Base-by-base conservation (phyloP, 2,329 filamentous ascomycete species). In the Sporothrix phasma region DNA sequence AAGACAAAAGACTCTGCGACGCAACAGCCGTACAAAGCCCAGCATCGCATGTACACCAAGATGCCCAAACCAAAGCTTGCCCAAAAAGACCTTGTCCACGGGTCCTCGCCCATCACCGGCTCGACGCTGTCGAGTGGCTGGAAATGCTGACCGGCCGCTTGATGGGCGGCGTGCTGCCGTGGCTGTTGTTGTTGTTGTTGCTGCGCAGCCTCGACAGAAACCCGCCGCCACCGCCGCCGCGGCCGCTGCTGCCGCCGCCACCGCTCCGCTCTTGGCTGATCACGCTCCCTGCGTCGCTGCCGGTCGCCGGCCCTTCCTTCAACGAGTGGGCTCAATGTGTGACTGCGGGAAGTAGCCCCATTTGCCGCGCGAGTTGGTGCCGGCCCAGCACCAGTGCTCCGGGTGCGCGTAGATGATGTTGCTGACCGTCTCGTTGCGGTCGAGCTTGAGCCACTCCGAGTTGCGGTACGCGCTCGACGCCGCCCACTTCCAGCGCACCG, bases 381-480 rank as follows among this genome's bases (percentile, higher is more conserved):
- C 81, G 0, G 78, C 78, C 81, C 81, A 84, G 71, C 81, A 84
- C 81, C 81, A 84, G 66, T 81, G 79, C 13, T 79, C 78, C 24
- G 75, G 72, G 64, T 79, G 75, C 2, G 75, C 68, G 76, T 80
- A 84, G 62, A 74, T 75, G 37, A 84, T 90, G 73, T 86, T 90
- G 68, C 80, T 85, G 19, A 88, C 86, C 2, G 79, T 76, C 64
- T 89, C 87, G 24, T 82, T 83, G 71, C 85, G 86, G 51, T 86
- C 83, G 68, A 89, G 81, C 69, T 76, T 79, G 19, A 85, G 74
- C 81, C 82, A 84, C n/a, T 69, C 70, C 11, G 74, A 75, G 43
- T 71, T 69, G 3, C 60, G 56, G 24, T 71, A 69, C 51, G 74
- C 75, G n/a, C 78, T 77, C 65, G 77, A 77, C 24, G 74, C 72